Evolutionary conservation across 257 asterid species (phyloP).

Genomic region (Coffea eugenioides): DNA sequence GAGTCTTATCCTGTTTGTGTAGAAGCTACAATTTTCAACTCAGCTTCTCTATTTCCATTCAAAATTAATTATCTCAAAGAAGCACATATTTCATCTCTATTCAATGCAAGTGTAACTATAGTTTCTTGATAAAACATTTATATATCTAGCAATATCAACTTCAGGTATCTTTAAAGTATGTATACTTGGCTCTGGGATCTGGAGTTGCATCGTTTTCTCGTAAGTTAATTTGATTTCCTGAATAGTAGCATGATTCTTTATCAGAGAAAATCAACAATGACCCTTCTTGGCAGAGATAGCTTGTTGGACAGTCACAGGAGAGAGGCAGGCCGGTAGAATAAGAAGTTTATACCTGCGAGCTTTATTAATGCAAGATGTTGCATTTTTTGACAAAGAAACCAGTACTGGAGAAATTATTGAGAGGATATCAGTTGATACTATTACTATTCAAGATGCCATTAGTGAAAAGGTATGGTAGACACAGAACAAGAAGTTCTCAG

Average conservation of each 20-base stretch:
- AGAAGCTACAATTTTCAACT: neutral
- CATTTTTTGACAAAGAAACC: slow-evolving; percentile 55
- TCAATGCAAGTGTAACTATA: neutral
- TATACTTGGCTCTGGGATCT: slow-evolving; percentile 58
- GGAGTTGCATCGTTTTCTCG: slow-evolving; percentile 54
- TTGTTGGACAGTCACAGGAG: slow-evolving; percentile 74
- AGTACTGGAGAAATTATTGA: slow-evolving; percentile 53
- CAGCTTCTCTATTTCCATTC: neutral
- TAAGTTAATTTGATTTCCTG: slow-evolving; percentile 22
- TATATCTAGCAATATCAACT: slow-evolving; percentile 3
- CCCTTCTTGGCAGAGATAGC: slow-evolving; percentile 46
- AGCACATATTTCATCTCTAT: neutral
- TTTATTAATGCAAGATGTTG: slow-evolving; percentile 60
- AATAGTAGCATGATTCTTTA: neutral
- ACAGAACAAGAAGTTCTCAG: neutral
- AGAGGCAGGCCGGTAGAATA: slow-evolving; percentile 64
- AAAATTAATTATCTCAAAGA: neutral
- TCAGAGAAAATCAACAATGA: neutral
- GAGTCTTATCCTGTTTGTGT: neutral
- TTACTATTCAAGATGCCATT: slow-evolving; percentile 58
- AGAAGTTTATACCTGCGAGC: slow-evolving; percentile 48
- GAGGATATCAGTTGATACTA: slow-evolving; percentile 51
- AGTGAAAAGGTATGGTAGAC: slow-evolving; percentile 57
- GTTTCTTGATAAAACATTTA: no score
- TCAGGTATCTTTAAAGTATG: slow-evolving; percentile 51